Conservation (phyloP, 1,139 yeast species). For the Entelexis sorbosivorans region DNA sequence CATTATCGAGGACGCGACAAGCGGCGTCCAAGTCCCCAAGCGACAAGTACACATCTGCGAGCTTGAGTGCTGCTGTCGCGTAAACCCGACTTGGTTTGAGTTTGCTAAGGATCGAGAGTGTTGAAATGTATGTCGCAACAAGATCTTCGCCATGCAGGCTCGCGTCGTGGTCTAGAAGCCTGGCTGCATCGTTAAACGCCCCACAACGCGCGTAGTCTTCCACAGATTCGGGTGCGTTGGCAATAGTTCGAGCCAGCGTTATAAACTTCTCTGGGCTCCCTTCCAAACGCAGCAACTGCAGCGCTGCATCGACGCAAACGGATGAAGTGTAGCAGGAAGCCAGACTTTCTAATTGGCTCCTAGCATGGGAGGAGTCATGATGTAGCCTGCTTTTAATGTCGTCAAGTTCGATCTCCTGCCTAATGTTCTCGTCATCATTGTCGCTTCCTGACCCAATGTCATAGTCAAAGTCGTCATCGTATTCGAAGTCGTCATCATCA, state of each 20-base stretch:
- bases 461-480: conserved; percentile 24
- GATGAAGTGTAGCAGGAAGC: background rate
- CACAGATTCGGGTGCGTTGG: background rate
- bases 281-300: conserved; percentile 1
- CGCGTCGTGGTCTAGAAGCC: background rate
- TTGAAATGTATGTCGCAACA: background rate
- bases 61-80: background rate
- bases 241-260: background rate
- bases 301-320: conserved; percentile 7
- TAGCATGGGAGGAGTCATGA: background rate
- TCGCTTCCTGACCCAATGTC: conserved; percentile 23
- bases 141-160: background rate
- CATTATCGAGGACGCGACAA: background rate
- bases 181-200: background rate
- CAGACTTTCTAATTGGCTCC: background rate
- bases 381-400: conserved; percentile 2
- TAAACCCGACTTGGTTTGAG: background rate
- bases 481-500: conserved; percentile 21
- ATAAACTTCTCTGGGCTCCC: background rate
- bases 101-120: background rate
- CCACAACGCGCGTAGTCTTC: background rate
- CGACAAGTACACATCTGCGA: background rate
- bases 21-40: background rate
- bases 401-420: conserved; percentile 15
- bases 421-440: conserved; percentile 35